phyloP scores from a whole-genome alignment of 345 rosid genomes.

The Isatis tinctoria region DNA sequence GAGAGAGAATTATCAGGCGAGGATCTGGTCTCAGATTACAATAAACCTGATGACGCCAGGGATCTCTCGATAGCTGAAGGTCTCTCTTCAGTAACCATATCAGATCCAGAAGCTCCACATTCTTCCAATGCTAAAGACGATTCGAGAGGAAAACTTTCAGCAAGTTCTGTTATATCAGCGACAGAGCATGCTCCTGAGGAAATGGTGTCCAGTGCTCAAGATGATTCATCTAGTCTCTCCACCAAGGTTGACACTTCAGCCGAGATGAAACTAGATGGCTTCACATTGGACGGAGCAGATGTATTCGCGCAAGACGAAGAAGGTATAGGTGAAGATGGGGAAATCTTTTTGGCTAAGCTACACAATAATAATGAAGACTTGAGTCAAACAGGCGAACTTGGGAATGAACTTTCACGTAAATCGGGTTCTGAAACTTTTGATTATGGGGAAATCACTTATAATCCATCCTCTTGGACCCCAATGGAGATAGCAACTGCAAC shows the following conservation, averaged over 20 bases:
- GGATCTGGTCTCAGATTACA: constrained; percentile 5
- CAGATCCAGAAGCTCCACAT: constrained; percentile 15
- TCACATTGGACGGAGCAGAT: constrained; percentile 34
- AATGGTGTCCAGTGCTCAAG: constrained; percentile 16
- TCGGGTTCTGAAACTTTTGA: constrained; percentile 35
- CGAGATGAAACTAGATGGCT: constrained; percentile 40
- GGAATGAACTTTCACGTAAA: constrained; percentile 33
- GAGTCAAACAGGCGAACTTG: constrained; percentile 21
- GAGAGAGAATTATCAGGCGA: constrained; percentile 19
- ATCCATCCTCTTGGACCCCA: constrained; percentile 79
- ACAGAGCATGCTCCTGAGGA: constrained; percentile 9
- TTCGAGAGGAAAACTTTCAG: constrained; percentile 4
- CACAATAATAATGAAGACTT: constrained; percentile 31
- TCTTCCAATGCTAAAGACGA: constrained; percentile 13
- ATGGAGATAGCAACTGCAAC: constrained; percentile 83
- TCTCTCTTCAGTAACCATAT: constrained; percentile 4
- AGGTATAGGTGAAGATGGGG: constrained; percentile 43
- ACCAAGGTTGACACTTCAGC: constrained; percentile 27
- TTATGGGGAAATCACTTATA: constrained; percentile 37
- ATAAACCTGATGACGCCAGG: constrained; percentile 9
- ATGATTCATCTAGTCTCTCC: constrained; percentile 27
- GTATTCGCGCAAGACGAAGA: constrained; percentile 33
- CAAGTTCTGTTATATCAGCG: neutral
- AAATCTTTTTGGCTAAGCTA: constrained; percentile 47
- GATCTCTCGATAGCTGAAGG: constrained; percentile 21